Conservation (phyloP, 768 basidiomycete genomes). For the Brasilioporus rufonigricans region DNA sequence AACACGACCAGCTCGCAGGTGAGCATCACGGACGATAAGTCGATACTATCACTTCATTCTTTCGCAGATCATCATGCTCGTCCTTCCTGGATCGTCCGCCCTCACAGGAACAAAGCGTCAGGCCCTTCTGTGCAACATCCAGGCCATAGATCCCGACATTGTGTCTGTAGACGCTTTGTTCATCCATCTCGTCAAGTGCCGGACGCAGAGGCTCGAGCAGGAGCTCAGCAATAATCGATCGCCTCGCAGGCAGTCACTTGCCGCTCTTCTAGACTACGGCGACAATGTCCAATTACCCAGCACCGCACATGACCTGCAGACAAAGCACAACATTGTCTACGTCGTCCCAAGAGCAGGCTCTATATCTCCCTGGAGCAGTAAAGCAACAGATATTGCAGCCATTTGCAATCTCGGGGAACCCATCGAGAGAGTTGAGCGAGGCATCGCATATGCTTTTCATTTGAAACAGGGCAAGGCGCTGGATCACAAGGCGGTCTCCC, state of each 20-base stretch:
- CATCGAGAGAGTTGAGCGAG: conserved; percentile 85
- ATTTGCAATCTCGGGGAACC: conserved; percentile 78
- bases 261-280: conserved; percentile 80
- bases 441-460: conserved; percentile 65
- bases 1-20: conserved; percentile 9
- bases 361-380: conserved; percentile 98
- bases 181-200: conserved; percentile 79
- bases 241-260: conserved; percentile 49
- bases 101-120: conserved; percentile 71
- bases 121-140: conserved; percentile 60
- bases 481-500: conserved; percentile 44
- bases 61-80: conserved; percentile 55
- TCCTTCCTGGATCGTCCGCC: conserved; percentile 74
- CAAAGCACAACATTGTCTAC: conserved; percentile 51
- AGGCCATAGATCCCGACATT: conserved; percentile 49
- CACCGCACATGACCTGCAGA: conserved; percentile 38
- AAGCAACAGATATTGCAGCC: conserved; percentile 91
- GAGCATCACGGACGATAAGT: background rate
- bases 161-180: conserved; percentile 77
- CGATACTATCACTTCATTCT: background rate
- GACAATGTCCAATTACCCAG: conserved; percentile 58
- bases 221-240: conserved; percentile 49
- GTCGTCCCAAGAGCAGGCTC: conserved; percentile 85
- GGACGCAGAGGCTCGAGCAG: conserved; percentile 41
- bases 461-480: conserved; percentile 41